Base-by-base conservation (phyloP, 345 rosid genomes). In the Boechera divaricarpa region DNA sequence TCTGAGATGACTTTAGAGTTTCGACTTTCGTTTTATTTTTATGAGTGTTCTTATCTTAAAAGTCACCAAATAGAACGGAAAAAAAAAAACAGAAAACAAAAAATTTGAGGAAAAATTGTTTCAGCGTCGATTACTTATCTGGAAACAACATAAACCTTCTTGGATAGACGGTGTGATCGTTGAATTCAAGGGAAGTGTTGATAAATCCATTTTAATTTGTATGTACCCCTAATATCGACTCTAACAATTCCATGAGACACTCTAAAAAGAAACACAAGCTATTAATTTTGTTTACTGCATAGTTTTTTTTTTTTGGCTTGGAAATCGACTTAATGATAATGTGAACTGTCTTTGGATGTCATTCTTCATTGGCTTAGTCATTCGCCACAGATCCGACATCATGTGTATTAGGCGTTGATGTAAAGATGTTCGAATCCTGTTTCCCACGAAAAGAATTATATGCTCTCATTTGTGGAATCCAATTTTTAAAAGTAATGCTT, bases 381-480 rank as follows among this genome's bases (percentile, higher is more conserved):
- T 29, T 44, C 16, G 45, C 62, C 79, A 75, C 18, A 66, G 39
- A 75, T 67, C 60, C 73, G 73, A 67, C 62, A 63, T 13, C 28
- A 35, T 33, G 41, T 56, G 45, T 32, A 64, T 42, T 64, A 74
- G 26, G 39, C 52, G 61, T 75, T 67, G 33, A 68, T 60, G 29
- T 28, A 28, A 28, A 2, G 29, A 28, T 28, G 67, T 29, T 75
- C 5, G 39, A 57, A 67, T 67, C 62, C 5, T 68, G 69, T 60
- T 76, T 68, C 74, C 79, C 74, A 60, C 28, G 47, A 59, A 26
- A n/a, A 21, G 3, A 47, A 29, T n/a, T 54, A 56, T 35, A 65
- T 56, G 57, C 77, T 65, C 28, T 76, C 62, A 49, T 59, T 39
- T 49, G 45, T 75, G 62, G 79, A 67, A 75, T 0, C 61, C 68